Conservation (phyloP, 1,284 basidiomycete species). For the Cryptococcus wingfieldii region DNA sequence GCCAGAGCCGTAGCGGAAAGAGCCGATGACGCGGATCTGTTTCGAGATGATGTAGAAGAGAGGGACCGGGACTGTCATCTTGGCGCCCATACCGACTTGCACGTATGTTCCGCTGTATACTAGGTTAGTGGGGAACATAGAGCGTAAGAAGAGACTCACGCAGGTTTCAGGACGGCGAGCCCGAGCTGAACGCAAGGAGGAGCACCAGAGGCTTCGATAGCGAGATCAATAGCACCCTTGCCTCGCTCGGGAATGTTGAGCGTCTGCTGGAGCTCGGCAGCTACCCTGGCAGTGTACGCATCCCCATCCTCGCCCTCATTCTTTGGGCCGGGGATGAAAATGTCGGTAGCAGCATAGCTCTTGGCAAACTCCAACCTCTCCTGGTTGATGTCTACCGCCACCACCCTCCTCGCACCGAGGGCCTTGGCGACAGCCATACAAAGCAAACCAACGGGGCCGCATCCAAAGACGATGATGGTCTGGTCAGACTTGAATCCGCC, state of each 20-base stretch:
- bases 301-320: conserved; percentile 63
- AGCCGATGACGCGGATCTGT: conserved; percentile 44
- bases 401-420: conserved; percentile 71
- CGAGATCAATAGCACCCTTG: conserved; percentile 54
- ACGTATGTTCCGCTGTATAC: conserved; percentile 42
- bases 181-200: conserved; percentile 60
- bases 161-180: conserved; percentile 60
- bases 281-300: conserved; percentile 58
- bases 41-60: conserved; percentile 44
- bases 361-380: conserved; percentile 84
- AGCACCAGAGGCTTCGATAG: conserved; percentile 59
- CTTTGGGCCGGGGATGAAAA: conserved; percentile 62
- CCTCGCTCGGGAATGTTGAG: conserved; percentile 52
- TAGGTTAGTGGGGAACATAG: background rate
- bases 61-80: conserved; percentile 39
- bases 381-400: conserved; percentile 78
- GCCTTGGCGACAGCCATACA: conserved; percentile 91
- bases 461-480: conserved; percentile 73
- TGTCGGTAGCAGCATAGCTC: conserved; percentile 75
- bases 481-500: conserved; percentile 69
- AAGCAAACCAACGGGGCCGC: conserved; percentile 85
- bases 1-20: conserved; percentile 49
- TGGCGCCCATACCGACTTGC: conserved; percentile 47
- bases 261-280: conserved; percentile 47
- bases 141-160: conserved; percentile 37